These are phyloP conservation scores for Apophysomyces trapeziformis DNA, from an alignment of 371 early-diverging fungal species.

Conservation along the genomic window DNA sequence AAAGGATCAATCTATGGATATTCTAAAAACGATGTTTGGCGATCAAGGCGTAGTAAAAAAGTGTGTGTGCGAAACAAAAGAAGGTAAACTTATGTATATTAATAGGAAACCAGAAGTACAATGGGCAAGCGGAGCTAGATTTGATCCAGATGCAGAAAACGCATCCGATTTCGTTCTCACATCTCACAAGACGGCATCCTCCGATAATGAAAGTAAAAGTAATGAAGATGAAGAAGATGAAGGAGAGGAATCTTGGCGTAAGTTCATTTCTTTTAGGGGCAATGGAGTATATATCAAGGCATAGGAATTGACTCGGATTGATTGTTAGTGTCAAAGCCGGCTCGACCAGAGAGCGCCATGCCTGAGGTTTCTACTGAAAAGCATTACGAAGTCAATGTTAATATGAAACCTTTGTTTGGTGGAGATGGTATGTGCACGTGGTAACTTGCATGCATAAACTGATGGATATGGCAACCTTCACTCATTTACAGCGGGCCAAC, in stretches of 20 bases:
- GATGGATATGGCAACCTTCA: constrained; percentile 17
- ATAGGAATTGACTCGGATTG: background rate
- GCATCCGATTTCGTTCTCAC: constrained; percentile 30
- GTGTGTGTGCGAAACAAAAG: constrained; percentile 20
- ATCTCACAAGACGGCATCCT: background rate
- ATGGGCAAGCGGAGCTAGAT: constrained; percentile 48
- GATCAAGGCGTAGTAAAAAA: constrained; percentile 44
- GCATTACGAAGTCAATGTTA: constrained; percentile 55
- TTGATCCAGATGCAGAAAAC: constrained; percentile 61
- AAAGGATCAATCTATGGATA: constrained; percentile 54
- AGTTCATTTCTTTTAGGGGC: background rate
- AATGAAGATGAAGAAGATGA: constrained; percentile 26
- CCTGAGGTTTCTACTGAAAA: constrained; percentile 51
- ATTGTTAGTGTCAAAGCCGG: background rate
- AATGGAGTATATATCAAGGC: background rate
- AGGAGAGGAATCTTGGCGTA: constrained; percentile 22
- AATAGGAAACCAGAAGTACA: constrained; percentile 14
- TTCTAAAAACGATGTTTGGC: constrained; percentile 64
- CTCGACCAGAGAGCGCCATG: constrained; percentile 20
- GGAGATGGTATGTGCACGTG: constrained; percentile 28
- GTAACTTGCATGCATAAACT: constrained; percentile 5
- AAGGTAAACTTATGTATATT: background rate
- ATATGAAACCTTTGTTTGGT: constrained; percentile 64
- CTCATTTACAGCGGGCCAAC: constrained; percentile 22
- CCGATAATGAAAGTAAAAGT: constrained; percentile 15